Evolutionary conservation across 139 green algal genomes (phyloP), one percentile per base, ranked within the genome.

Genomic region (Bryopsis sp.): DNA sequence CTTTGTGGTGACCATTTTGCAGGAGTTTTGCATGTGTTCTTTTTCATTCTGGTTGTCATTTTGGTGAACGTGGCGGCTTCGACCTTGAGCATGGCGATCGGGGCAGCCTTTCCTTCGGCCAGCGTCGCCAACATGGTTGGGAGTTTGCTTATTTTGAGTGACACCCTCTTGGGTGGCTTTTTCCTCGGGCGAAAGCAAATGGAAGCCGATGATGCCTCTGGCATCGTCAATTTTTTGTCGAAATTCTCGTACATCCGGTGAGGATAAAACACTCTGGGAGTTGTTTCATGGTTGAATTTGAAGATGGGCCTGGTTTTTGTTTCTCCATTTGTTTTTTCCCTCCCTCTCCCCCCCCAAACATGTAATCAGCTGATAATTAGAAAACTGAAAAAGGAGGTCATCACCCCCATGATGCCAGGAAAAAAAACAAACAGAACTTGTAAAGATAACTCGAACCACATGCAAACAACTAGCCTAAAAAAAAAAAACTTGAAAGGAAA

Each of bases 91-190:
- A 84, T 85, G 78, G 76, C 75, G 29, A 85, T 92, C 50, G 84
- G 84, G 15, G 84, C 84, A 7, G 77, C 76, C 1, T 64, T 79
- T 22, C 72, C 79, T 26, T 85, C 81, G 8, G 82, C 84, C 66
- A 74, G 72, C 1, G 50, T 83, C 8, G 80, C 86, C 6, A 92
- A 90, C 74, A 73, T 88, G 72, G 70, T 83, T 34, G 84, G 80
- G 48, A 71, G 69, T 47, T 39, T 83, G 8, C 64, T 73, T 11
- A 68, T 78, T 2, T 64, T 83, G 32, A 47, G 75, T n/a, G 72
- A 48, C 36, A 66, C 74, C 11, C 67, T 83, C 37, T 71, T 80
- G 48, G 70, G 74, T 39, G 78, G 78, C 22, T 79, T 79, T 46
- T 63, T 83, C 62, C 54, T 79, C 39, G 76, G 70, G 57, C 7